Base-by-base conservation (phyloP, 352 stramenopile genomes). In the Aphanomyces invadans region DNA sequence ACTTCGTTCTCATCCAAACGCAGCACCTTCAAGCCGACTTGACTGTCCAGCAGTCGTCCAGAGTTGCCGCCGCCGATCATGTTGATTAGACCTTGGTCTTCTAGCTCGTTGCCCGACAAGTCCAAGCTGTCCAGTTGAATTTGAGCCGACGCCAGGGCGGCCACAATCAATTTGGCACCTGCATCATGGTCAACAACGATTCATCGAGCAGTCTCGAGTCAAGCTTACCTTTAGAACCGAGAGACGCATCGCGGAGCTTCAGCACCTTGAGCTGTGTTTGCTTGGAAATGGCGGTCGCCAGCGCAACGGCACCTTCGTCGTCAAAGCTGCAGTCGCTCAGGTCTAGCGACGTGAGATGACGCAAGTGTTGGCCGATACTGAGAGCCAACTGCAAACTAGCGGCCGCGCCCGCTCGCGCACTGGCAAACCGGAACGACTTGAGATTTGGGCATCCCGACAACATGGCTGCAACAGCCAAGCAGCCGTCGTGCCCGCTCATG, bases 311-410 rank as follows among this genome's bases (percentile, higher is more conserved):
- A 31, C 89, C 90, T 17, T 88, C 82, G 39, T 84, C 83, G 23
- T 85, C 76, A 66, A 98, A 97, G 33, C 85, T 92, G 72, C 92
- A 97, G 70, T 98, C 93, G 55, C 86, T 92, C 55, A 98, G 74
- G 69, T 98, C 92, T n/a, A 98, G 75, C 31, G 75, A 87, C 62
- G 69, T 76, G 12, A 97, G 74, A 5, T 76, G 66, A 36, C 57
- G 54, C 68, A 83, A 56, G 73, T 89, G 73, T 48, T 63, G 26
- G 48, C 63, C 76, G n/a, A 91, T 79, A 29, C 66, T 77, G 2
- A 61, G 65, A 4, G 80, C 83, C 9, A 91, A 70, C 29, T 70
- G 55, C 31, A 74, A 71, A 23, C 81, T 89, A 12, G 81, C 83
- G 5, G 80, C 77, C 0, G 72, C 52, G 29, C 83, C 83, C 0